A percentile compares a stretch with the other conserved stretches of the same genome.
phyloP scores from a whole-genome alignment of 164 flowering plant genomes.

The Akebia trifoliata region DNA sequence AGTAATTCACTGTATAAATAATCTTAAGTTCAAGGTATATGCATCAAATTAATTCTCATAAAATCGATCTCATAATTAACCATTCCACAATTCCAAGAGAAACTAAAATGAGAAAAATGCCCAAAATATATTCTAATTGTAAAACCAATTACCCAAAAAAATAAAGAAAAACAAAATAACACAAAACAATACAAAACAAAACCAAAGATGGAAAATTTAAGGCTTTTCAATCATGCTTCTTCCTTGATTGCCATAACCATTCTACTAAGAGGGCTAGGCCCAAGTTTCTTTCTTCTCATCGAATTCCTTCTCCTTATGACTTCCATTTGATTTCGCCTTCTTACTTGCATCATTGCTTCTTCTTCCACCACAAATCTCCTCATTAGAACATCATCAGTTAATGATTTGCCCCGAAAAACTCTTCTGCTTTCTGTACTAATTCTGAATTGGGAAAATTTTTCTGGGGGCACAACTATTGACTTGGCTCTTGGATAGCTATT shows the following conservation, averaged over 20 bases:
- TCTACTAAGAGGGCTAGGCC: slow-evolving; percentile 81
- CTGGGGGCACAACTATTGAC: slow-evolving; percentile 17
- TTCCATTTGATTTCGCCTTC: slow-evolving; percentile 78
- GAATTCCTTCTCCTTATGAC: slow-evolving; percentile 57
- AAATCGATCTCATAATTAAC: no score
- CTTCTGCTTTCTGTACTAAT: slow-evolving; percentile 46
- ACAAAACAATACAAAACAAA: no score
- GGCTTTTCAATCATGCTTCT: no score
- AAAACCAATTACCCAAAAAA: no score
- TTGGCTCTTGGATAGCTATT: slow-evolving; percentile 62
- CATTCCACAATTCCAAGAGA: no score
- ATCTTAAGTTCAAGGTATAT: no score
- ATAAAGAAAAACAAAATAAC: no score
- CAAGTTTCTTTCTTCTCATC: slow-evolving; percentile 63
- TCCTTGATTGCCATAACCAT: slow-evolving; percentile 45
- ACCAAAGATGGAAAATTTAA: no score
- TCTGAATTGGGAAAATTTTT: slow-evolving; percentile 20
- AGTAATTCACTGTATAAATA: no score
- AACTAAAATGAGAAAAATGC: no score
- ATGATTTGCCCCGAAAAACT: slow-evolving; percentile 75
- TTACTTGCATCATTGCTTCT: slow-evolving; percentile 77
- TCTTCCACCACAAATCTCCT: slow-evolving; percentile 88
- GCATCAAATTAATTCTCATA: no score
- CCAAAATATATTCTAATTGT: no score
- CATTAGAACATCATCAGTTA: slow-evolving; percentile 83